phyloP scores from a whole-genome alignment of 371 early-diverging fungal genomes.

The Saksenaea vasiformis region DNA sequence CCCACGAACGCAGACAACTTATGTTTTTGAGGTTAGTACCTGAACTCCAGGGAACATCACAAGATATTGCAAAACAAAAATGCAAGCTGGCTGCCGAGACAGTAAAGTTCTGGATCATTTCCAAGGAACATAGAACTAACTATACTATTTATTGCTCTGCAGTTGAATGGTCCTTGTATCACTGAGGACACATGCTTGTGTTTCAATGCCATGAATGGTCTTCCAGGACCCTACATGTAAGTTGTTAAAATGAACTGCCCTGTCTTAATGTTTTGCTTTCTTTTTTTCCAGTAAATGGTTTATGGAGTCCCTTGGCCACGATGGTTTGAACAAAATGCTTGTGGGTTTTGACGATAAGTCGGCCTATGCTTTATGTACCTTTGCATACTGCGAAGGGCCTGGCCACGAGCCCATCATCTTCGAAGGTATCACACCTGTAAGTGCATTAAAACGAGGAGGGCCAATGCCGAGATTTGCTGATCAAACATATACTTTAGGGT shows the following conservation, averaged over 20 bases:
- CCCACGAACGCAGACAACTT: neutral
- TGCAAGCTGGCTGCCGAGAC: conserved; percentile 73
- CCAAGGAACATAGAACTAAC: neutral
- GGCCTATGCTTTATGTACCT: conserved; percentile 89
- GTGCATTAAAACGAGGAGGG: conserved; percentile 6
- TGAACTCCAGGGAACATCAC: conserved; percentile 85
- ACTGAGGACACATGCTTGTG: conserved; percentile 95
- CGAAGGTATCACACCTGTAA: conserved; percentile 81
- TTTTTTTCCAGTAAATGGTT: conserved; percentile 90
- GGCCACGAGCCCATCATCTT: conserved; percentile 88
- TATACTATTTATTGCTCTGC: conserved; percentile 5
- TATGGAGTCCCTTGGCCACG: conserved; percentile 77
- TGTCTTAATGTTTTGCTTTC: neutral
- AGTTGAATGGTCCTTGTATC: conserved; percentile 83
- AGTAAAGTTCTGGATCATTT: conserved; percentile 24
- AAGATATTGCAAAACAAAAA: conserved; percentile 81
- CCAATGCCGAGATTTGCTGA: conserved; percentile 1
- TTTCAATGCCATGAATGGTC: conserved; percentile 90
- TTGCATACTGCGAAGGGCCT: conserved; percentile 85
- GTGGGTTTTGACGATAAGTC: conserved; percentile 84
- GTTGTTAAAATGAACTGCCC: conserved; percentile 10
- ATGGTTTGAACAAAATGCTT: conserved; percentile 82
- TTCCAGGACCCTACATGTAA: conserved; percentile 90
- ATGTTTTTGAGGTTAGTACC: conserved; percentile 56
- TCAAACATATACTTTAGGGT: conserved; percentile 50